Evolutionary conservation across 225 moss, liverwort and hornwort species (phyloP), one percentile per base, ranked within the genome.

Genomic region (Asterella californica): DNA sequence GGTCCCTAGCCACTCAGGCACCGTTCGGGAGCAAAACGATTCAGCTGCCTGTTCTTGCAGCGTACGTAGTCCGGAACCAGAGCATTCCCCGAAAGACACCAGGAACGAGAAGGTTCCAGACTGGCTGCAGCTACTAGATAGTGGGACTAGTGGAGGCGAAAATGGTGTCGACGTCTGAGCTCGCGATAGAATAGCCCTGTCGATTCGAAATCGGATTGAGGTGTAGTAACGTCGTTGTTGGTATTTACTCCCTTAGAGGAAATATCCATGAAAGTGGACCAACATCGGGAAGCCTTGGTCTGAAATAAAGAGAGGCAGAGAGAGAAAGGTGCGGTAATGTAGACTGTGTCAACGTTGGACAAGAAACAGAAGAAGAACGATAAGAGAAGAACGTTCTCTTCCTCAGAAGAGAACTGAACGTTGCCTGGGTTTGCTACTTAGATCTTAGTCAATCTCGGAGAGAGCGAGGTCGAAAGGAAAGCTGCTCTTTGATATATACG

Each of bases 71-170:
- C 34, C 59, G 6, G 59, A 21, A 19, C 25, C 57, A 21, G 37
- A 0, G 36, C 75, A 18, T 37, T 38, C 59, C 59, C 37, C 11
- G 75, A 76, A 59, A 22, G 32, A 74, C 17, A 30, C 19, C 52
- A 30, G 3, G 32, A 6, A 33, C 24, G 52, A 60, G 75, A 76
- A 76, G 75, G 36, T 76, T 76, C 75, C 36, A 74, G 74, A 32
- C 15, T 48, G 29, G n/a, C 15, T 29, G 4, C 72, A 11, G 9
- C n/a, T 25, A 15, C 53, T 38, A 53, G 74, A 54, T 30, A 34
- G 52, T 18, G 52, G 17, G 74, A 74, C 15, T 50, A 33, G 22
- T 74, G 50, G 74, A 29, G 27, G 53, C 19, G 52, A 29, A 74
- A 7, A 54, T 36, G 34, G 24, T 59, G 36, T 38, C 10, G 52